These are phyloP conservation scores for Albizia julibrissin DNA, from an alignment of 306 rosid species.

Conservation along the genomic window DNA sequence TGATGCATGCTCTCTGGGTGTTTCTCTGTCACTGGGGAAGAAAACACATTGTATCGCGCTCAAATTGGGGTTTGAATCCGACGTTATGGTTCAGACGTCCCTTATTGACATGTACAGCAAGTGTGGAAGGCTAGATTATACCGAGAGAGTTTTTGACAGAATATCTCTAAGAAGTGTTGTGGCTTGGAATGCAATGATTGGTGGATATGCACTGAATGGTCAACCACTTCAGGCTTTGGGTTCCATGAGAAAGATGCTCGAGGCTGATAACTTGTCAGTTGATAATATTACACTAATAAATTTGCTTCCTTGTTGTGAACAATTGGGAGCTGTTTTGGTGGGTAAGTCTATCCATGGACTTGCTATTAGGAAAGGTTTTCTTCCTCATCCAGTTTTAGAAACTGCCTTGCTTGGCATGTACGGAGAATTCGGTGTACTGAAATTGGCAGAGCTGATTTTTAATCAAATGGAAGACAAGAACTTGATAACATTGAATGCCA, in stretches of 20 bases:
- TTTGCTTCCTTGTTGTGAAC: conserved; percentile 54
- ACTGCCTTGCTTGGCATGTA: conserved; percentile 54
- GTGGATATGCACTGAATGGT: conserved; percentile 42
- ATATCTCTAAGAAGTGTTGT: conserved; percentile 42
- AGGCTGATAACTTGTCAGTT: conserved; percentile 38
- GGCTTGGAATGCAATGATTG: conserved; percentile 67
- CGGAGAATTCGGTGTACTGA: conserved; percentile 43
- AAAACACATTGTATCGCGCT: conserved; percentile 54
- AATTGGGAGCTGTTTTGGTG: conserved; percentile 43
- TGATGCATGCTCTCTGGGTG: conserved; percentile 48
- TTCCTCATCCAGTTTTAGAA: conserved; percentile 57
- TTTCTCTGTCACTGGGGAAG: conserved; percentile 38
- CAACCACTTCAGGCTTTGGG: conserved; percentile 28
- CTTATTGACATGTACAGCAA: conserved; percentile 58
- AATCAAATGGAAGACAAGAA: conserved; percentile 40
- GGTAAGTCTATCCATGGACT: conserved; percentile 59
- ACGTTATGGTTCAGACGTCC: conserved; percentile 53
- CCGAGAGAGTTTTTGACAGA: conserved; percentile 49
- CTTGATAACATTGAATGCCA: conserved; percentile 53
- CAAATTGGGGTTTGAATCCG: conserved; percentile 42
- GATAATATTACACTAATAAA: conserved; percentile 54
- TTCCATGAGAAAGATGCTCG: conserved; percentile 51
- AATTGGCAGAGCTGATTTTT: conserved; percentile 44
- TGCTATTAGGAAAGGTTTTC: conserved; percentile 56
- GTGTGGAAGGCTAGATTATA: conserved; percentile 45